Conservation (phyloP, 441 rosid species). For the Dalechampia spathulata region DNA sequence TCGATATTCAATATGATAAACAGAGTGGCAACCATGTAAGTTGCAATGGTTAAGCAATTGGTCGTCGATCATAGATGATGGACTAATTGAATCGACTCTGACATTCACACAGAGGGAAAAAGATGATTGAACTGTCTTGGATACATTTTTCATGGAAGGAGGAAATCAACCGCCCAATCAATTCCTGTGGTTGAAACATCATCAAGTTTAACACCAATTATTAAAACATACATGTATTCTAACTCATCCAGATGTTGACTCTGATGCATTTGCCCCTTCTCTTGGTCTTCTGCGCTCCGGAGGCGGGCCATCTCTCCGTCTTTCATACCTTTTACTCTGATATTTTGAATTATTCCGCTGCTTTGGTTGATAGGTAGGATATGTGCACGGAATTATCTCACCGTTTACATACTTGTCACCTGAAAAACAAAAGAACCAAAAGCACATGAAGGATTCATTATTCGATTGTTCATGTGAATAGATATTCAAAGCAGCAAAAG, state of each 20-base stretch:
- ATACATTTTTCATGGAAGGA: too few relatives aligned
- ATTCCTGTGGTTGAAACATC: background rate
- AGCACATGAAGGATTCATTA: too few relatives aligned
- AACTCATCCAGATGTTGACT: constrained; percentile 39
- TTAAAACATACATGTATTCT: too few relatives aligned
- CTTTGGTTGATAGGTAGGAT: constrained; percentile 94
- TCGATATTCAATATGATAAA: too few relatives aligned
- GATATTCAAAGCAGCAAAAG: too few relatives aligned
- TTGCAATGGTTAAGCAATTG: too few relatives aligned
- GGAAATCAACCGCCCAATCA: constrained; percentile 1
- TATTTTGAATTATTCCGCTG: constrained; percentile 51
- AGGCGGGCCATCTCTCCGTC: constrained; percentile 83
- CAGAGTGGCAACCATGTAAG: too few relatives aligned
- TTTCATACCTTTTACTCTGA: constrained; percentile 64
- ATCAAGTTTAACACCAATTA: background rate
- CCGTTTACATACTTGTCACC: constrained; percentile 96
- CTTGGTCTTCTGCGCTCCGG: constrained; percentile 53
- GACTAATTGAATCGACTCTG: too few relatives aligned
- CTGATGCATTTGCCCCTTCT: constrained; percentile 43
- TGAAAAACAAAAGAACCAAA: constrained; percentile 20
- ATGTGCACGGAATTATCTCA: constrained; percentile 82
- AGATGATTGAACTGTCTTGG: too few relatives aligned
- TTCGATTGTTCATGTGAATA: too few relatives aligned
- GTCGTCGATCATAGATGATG: too few relatives aligned
- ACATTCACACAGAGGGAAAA: too few relatives aligned